Conservation (phyloP, 495 filamentous ascomycete genomes). For the Penicillium riverlandense region DNA sequence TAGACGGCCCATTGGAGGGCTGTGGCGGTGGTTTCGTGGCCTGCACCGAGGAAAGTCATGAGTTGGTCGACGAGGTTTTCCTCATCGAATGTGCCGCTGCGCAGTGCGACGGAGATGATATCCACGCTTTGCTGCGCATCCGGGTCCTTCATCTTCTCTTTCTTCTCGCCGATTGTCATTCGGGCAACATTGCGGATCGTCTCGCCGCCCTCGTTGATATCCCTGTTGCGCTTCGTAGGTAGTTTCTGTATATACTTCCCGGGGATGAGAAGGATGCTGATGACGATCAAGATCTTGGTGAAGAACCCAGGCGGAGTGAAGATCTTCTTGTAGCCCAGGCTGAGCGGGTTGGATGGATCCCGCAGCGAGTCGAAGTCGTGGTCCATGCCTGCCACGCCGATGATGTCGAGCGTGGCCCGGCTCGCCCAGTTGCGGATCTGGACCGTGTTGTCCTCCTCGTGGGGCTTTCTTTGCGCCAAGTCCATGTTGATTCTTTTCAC, state of each 20-base stretch:
- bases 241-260: constrained; percentile 31
- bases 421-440: constrained; percentile 59
- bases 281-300: constrained; percentile 27
- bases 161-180: constrained; percentile 62
- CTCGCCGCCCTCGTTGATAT: constrained; percentile 44
- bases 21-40: constrained; percentile 71
- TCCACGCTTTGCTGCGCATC: constrained; percentile 47
- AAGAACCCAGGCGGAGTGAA: constrained; percentile 13
- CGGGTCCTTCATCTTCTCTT: constrained; percentile 47
- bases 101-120: constrained; percentile 76
- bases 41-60: constrained; percentile 92
- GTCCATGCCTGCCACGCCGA: constrained; percentile 78
- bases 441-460: constrained; percentile 29
- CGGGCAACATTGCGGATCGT: constrained; percentile 57
- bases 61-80: constrained; percentile 82
- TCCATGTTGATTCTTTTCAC: constrained; percentile 33
- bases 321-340: constrained; percentile 52
- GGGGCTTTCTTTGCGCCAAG: constrained; percentile 11
- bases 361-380: constrained; percentile 70
- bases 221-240: constrained; percentile 61
- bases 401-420: constrained; percentile 80
- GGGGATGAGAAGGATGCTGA: constrained; percentile 34
- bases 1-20: constrained; percentile 56
- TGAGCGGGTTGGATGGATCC: constrained; percentile 57
- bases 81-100: constrained; percentile 66